A percentile compares a stretch with the other conserved stretches of the same genome.
Conservation (phyloP, 371 early-diverging fungal genomes). For the Synchytrium microbalum region DNA sequence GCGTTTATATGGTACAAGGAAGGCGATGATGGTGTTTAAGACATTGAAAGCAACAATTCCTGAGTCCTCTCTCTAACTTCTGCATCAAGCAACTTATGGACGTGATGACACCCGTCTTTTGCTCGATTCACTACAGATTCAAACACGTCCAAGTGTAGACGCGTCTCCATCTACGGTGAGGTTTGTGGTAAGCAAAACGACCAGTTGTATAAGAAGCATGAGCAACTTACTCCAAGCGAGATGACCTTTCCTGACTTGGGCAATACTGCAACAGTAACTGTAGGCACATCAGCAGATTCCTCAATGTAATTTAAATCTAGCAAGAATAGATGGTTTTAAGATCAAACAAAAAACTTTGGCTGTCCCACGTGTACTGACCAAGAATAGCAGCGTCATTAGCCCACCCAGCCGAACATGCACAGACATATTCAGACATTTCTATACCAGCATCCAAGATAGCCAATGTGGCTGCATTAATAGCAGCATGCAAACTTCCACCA, state of each 20-base stretch:
- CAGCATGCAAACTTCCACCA: slow-evolving; percentile 61
- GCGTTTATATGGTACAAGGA: too few relatives aligned
- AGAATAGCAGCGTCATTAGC: slow-evolving; percentile 73
- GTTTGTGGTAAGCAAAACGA: neutral
- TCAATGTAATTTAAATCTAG: slow-evolving; percentile 83
- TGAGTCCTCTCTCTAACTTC: slow-evolving; percentile 47
- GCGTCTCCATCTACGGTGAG: slow-evolving; percentile 69
- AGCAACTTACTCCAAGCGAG: slow-evolving; percentile 29
- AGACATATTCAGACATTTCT: slow-evolving; percentile 86
- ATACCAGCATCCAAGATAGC: slow-evolving; percentile 91
- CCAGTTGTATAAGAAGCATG: neutral
- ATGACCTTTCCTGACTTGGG: slow-evolving; percentile 78
- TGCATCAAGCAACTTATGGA: slow-evolving; percentile 66
- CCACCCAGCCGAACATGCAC: slow-evolving; percentile 74
- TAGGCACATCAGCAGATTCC: slow-evolving; percentile 75
- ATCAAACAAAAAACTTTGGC: neutral
- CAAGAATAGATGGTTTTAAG: neutral
- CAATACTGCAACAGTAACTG: slow-evolving; percentile 79
- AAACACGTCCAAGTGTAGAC: slow-evolving; percentile 76
- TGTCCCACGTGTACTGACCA: slow-evolving; percentile 33
- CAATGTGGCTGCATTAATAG: slow-evolving; percentile 77
- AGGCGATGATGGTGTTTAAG: too few relatives aligned
- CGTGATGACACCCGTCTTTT: slow-evolving; percentile 71
- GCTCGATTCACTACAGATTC: slow-evolving; percentile 71
- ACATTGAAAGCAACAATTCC: neutral